Conservation (phyloP, 2,329 filamentous ascomycete genomes). For the Endocalyx cinctus region DNA sequence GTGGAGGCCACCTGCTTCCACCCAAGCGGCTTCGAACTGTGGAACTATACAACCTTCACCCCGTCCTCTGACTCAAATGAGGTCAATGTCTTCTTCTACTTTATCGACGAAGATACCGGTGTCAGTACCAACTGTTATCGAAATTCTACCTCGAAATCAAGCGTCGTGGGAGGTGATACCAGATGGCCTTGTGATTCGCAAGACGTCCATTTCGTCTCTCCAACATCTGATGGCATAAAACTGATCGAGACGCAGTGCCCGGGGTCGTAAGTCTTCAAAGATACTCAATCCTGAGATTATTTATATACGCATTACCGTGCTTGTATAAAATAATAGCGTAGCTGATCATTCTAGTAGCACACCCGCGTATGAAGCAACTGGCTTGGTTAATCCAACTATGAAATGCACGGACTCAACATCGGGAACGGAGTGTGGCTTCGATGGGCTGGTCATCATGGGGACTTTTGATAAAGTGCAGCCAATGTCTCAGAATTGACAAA, state of each 20-base stretch:
- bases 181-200: conserved; percentile 21
- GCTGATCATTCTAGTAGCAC: conserved; percentile 4
- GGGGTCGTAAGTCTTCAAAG: conserved; percentile 16
- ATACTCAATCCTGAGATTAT: not conserved
- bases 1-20: too few species aligned
- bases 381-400: conserved; percentile 15
- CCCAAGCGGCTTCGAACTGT: too few species aligned
- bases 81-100: conserved; percentile 21
- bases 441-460: conserved; percentile 13
- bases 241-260: conserved; percentile 23
- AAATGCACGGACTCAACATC: conserved; percentile 16
- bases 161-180: conserved; percentile 13
- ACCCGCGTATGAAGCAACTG: conserved; percentile 21
- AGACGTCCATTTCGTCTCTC: conserved; percentile 25
- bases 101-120: conserved; percentile 19
- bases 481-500: too few species aligned
- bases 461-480: conserved; percentile 21
- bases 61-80: too few species aligned
- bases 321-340: not conserved
- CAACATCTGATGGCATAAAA: conserved; percentile 22
- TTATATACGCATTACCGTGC: not conserved
- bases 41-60: too few species aligned
- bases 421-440: conserved; percentile 16
- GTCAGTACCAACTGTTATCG: conserved; percentile 21
- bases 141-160: conserved; percentile 21